A percentile compares a stretch with the other conserved stretches of the same genome.
Conservation (phyloP, 1,284 basidiomycete genomes). For the Ustilago cynodontis region DNA sequence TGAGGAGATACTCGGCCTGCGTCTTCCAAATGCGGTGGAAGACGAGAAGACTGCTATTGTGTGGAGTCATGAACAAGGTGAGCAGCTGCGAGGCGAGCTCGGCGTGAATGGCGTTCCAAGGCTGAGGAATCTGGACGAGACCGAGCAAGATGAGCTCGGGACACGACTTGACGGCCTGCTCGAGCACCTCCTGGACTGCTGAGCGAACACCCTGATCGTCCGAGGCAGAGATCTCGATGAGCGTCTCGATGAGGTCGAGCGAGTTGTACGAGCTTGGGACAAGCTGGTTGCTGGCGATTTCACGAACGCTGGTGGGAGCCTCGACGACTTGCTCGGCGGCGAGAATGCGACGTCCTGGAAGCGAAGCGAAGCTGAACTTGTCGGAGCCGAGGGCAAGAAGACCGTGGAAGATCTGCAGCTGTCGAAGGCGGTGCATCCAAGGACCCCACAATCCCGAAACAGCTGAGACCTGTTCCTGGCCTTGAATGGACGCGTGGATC, state of each 20-base stretch:
- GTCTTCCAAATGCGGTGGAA: conserved; percentile 96
- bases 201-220: conserved; percentile 74
- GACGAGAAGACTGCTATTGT: conserved; percentile 93
- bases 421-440: conserved; percentile 88
- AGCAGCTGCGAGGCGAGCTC: conserved; percentile 89
- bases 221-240: conserved; percentile 88
- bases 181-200: conserved; percentile 65
- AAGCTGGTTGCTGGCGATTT: conserved; percentile 77
- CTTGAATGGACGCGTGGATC: conserved; percentile 24
- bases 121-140: conserved; percentile 84
- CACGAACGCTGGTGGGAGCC: conserved; percentile 85
- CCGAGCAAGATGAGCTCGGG: conserved; percentile 96
- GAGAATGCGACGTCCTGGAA: conserved; percentile 60
- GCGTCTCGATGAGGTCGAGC: conserved; percentile 87
- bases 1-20: conserved; percentile 84
- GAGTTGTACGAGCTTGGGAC: conserved; percentile 95
- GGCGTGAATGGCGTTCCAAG: conserved; percentile 86
- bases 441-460: conserved; percentile 71
- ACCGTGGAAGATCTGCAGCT: conserved; percentile 87
- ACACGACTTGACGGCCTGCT: conserved; percentile 75
- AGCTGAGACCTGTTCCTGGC: conserved; percentile 63
- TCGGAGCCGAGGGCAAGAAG: conserved; percentile 83
- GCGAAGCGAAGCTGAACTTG: conserved; percentile 80
- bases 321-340: conserved; percentile 56
- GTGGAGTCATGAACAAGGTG: conserved; percentile 88